phyloP scores from a whole-genome alignment of 495 filamentous ascomycete species.

The Hypoxylon fuscum region DNA sequence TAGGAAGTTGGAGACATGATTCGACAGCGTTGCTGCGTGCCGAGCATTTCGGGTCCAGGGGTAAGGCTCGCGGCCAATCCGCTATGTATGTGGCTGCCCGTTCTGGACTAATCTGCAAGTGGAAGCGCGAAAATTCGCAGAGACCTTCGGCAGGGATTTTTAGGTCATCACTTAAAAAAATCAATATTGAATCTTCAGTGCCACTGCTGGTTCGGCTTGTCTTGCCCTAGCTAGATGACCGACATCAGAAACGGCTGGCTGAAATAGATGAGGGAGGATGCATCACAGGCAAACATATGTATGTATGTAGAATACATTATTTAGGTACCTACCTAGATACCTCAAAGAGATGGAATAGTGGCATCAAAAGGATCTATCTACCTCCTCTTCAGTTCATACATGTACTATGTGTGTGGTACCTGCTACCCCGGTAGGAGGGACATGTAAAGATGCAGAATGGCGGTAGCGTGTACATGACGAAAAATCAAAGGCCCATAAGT shows the following conservation, averaged over 20 bases:
- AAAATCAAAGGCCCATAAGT: background rate
- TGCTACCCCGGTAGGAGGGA: no score
- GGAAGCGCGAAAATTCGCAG: conserved; percentile 30
- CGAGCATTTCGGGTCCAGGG: conserved; percentile 35
- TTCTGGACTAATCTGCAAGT: conserved; percentile 17
- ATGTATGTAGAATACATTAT: no score
- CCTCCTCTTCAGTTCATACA: no score
- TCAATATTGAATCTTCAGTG: conserved; percentile 12
- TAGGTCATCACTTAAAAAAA: background rate
- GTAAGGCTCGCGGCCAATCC: conserved; percentile 31
- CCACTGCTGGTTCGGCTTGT: conserved; percentile 18
- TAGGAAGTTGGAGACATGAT: conserved; percentile 17
- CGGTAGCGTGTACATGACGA: conserved; percentile 19
- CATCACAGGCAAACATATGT: conserved; percentile 14
- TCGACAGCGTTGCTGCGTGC: conserved; percentile 22
- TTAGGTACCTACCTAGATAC: no score
- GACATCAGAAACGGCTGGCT: background rate
- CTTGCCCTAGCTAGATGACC: conserved; percentile 19
- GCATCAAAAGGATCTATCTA: conserved; percentile 6
- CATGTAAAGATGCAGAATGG: background rate
- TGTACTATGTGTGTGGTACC: no score
- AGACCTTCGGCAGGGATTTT: conserved; percentile 19
- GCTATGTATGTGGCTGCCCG: conserved; percentile 22
- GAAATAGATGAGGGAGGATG: conserved; percentile 3
- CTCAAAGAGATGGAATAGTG: conserved; percentile 4